These are phyloP conservation scores for Helotiales sp. DNA, from an alignment of 2,329 filamentous ascomycete genomes.

Conservation along the genomic window DNA sequence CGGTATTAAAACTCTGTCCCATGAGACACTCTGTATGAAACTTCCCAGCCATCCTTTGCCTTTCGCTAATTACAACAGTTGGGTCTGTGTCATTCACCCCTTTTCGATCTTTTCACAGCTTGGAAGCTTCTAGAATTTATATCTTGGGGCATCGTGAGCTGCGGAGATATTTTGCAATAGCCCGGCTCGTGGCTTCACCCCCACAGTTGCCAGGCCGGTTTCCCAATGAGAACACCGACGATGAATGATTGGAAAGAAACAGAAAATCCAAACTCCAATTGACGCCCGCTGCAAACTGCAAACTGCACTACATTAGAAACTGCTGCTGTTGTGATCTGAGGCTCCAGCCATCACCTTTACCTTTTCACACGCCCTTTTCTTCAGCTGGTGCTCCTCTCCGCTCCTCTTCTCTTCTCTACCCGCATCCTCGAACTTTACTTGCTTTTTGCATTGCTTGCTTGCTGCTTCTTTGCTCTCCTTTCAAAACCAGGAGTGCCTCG, in stretches of 20 bases:
- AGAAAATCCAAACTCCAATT: slow-evolving; percentile 3
- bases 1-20: neutral
- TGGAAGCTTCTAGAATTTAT: slow-evolving; percentile 24
- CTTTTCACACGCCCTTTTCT: neutral
- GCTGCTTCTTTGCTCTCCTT: neutral
- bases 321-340: neutral
- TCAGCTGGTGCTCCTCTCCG: neutral
- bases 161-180: neutral
- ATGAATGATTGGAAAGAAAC: slow-evolving; percentile 6
- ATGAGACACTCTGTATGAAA: neutral
- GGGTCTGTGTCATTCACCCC: neutral
- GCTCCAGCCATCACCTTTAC: slow-evolving; percentile 7
- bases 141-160: slow-evolving; percentile 2
- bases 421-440: neutral
- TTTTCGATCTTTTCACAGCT: neutral
- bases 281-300: neutral
- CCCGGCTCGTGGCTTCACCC: neutral
- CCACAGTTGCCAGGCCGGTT: slow-evolving; percentile 1
- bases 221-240: neutral
- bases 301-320: neutral
- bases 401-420: neutral
- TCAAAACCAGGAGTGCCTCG: neutral
- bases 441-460: slow-evolving; percentile 1
- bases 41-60: neutral
- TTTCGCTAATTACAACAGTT: neutral